Evolutionary conservation across 768 basidiomycete genomes (phyloP), one percentile per base, ranked within the genome.

Genomic region (Boletales sp.): DNA sequence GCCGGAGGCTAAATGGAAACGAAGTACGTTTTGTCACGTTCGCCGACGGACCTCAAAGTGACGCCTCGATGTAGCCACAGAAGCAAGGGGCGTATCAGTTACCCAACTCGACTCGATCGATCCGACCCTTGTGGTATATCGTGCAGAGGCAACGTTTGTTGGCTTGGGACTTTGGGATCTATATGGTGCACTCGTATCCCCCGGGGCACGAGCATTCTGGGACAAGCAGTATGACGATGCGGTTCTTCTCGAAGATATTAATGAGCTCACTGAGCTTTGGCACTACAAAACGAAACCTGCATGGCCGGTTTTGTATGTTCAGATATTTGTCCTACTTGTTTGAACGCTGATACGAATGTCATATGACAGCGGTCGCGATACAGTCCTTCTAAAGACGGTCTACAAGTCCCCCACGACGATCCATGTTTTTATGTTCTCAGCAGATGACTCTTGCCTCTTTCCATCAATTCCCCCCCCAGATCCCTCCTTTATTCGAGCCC

Each of bases 21-120:
- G 85, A 62, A 90, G 89, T 91, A 67, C 60, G 85, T 72, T 18
- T 8, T 8, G 28, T 52, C 51, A n/a, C 57, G 36, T 51, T 34
- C 19, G 12, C 15, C 15, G 2, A 5, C 37, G 14, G 30, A 17
- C 11, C 28, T 17, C 10, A 44, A 37, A 30, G 32, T 60, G 39
- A 63, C 36, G 2, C 30, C 30, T 49, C 39, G 53, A 42, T 54
- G 45, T 50, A 90, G 90, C 79, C 52, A 87, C 87, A 41, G 96
- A 99, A 57, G 78, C 80, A 28, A 80, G 86, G 39, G 95, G 96
- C 2, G 95, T 98, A 1, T 89, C 93, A 5, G 84, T 99, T 34
- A 93, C 94, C 5, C 94, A 97, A 65, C 81, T 98, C 9, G 90
- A 97, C 65, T 95, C 94, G 0, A 97, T 98, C 52, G 96, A 99